Conservation (phyloP, 73 alveolate species). For the Stentor roeselii region DNA sequence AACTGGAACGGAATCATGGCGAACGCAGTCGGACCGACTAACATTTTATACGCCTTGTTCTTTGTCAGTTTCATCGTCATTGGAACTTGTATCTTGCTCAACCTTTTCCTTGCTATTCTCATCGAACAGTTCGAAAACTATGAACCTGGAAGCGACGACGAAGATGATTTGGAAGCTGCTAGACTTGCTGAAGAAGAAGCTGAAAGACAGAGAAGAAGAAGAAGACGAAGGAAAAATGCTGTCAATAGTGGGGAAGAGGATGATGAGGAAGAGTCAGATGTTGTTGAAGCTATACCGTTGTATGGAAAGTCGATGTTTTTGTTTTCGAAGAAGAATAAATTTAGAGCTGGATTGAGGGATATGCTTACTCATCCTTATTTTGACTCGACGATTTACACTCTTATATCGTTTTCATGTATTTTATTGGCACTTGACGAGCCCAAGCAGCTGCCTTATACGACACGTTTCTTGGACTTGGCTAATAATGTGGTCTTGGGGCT, state of each 20-base stretch:
- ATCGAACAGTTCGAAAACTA: slow-evolving; percentile 54
- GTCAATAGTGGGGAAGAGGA: not conserved
- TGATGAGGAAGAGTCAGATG: not conserved
- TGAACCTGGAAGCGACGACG: too few species aligned
- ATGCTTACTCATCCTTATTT: slow-evolving; percentile 44
- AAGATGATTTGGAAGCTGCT: slow-evolving; percentile 15
- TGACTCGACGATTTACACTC: slow-evolving; percentile 46
- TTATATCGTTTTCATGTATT: slow-evolving; percentile 46
- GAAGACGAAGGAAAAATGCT: not conserved
- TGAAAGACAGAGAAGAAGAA: not conserved
- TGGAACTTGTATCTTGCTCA: slow-evolving; percentile 55
- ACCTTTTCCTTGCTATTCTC: slow-evolving; percentile 59
- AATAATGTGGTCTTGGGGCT: slow-evolving; percentile 41
- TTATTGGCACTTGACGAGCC: slow-evolving; percentile 56
- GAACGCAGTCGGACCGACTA: not conserved
- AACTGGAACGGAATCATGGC: slow-evolving; percentile 49
- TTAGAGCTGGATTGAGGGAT: not conserved
- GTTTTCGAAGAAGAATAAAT: not conserved
- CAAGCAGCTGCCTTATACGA: slow-evolving; percentile 36
- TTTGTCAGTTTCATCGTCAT: slow-evolving; percentile 43
- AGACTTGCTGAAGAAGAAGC: not conserved
- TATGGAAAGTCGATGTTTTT: not conserved
- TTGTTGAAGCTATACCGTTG: not conserved
- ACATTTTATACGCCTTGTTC: slow-evolving; percentile 30
- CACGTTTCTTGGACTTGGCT: slow-evolving; percentile 28